Evolutionary conservation across 495 filamentous ascomycete genomes (phyloP), one percentile per base, ranked within the genome.

Genomic region (Aspergillus baeticus): DNA sequence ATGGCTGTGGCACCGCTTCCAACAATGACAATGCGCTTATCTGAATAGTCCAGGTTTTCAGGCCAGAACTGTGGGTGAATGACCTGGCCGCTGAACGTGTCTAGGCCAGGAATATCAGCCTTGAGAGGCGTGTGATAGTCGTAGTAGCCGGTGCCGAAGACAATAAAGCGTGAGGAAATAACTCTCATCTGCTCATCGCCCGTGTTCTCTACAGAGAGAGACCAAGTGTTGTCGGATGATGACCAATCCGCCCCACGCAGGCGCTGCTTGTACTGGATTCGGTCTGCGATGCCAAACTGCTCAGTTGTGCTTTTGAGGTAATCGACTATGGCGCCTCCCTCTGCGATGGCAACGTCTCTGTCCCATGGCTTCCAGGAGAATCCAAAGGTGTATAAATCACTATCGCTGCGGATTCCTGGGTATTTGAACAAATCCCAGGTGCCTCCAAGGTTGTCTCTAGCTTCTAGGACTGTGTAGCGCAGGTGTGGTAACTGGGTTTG

Each of bases 371-470:
- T 71, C 83, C 86, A 91, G 13, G 79, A 67, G 55, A 90, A 87
- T 37, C 85, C 85, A 51, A 87, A 90, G 7, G 85, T 81, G 59
- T 80, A 81, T 31, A 90, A 74, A 66, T 87, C 80, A 5, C 82
- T 85, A 69, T 89, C 86, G 38, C 84, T 85, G 50, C 86, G 83
- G 43, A 86, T 78, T 0, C 87, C 86, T 8, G 87, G 87, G 50
- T 89, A 91, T 29, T 77, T 80, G 72, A 87, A 90, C 36, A 89
- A 79, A 63, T 84, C 81, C 87, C 87, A 90, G 1, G 87, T 91
- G 1, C 87, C 87, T 11, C 87, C 87, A 5, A 89, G 71, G 3
- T 69, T 71, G 45, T 71, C 62, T 34, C 87, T 81, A 2, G 77
- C 72, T 66, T 90, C 87, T 26, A 90, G 76, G 51, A 91, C 78